Evolutionary conservation across 202 grass and related monocot genomes (phyloP).

Genomic region (Alloteropsis angusta): DNA sequence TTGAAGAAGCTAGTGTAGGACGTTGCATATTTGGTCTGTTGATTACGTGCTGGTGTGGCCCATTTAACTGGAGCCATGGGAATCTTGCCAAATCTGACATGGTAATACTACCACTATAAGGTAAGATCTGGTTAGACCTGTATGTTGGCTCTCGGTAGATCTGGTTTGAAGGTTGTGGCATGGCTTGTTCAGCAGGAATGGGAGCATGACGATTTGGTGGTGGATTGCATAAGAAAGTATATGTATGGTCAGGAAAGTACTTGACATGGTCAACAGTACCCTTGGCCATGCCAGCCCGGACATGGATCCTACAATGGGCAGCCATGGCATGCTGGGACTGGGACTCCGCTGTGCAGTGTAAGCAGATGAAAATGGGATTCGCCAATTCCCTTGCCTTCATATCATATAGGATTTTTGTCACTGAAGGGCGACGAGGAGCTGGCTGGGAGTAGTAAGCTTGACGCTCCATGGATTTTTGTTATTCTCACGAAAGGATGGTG

Average conservation of each 20-base stretch:
- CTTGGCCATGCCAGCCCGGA: background rate
- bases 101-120: no score
- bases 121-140: no score
- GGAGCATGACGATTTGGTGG: background rate
- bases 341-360: background rate
- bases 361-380: background rate
- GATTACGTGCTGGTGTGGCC: background rate
- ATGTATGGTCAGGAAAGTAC: slow-evolving; percentile 12
- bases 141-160: background rate
- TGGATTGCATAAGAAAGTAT: background rate
- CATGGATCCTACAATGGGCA: background rate
- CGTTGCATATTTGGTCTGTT: background rate
- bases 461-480: background rate
- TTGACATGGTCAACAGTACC: slow-evolving; percentile 7
- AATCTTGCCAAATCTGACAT: background rate
- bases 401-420: background rate
- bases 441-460: no score
- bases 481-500: background rate
- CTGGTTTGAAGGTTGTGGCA: background rate
- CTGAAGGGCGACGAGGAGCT: background rate
- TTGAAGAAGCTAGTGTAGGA: background rate
- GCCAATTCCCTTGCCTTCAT: background rate
- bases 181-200: background rate
- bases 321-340: slow-evolving; percentile 2
- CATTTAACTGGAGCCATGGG: background rate